Conservation (phyloP, 2,329 filamentous ascomycete genomes). For the Aspergillus sp. region DNA sequence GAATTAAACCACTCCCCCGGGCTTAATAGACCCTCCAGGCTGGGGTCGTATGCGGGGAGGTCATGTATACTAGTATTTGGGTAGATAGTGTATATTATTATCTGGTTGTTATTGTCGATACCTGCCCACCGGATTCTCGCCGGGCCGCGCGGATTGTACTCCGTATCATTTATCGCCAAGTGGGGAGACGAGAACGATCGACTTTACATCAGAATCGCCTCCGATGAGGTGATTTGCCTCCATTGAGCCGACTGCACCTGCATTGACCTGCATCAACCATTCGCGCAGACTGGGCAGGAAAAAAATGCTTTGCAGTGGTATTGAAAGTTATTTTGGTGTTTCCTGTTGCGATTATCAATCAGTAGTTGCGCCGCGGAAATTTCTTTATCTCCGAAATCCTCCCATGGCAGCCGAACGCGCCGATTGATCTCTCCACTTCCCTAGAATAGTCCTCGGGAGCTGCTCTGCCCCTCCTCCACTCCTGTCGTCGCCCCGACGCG, state of each 20-base stretch:
- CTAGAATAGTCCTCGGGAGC: not conserved
- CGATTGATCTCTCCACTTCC: slow-evolving; percentile 6
- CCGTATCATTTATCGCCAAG: not conserved
- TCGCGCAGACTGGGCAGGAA: not conserved
- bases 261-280: not conserved
- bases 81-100: not conserved
- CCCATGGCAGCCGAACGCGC: slow-evolving; percentile 1
- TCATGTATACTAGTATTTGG: slow-evolving; percentile 5
- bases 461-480: slow-evolving; percentile 11
- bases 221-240: slow-evolving; percentile 19
- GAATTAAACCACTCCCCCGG: slow-evolving; percentile 68
- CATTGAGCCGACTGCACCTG: not conserved
- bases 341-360: slow-evolving; percentile 4
- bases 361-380: not conserved
- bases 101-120: not conserved
- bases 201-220: slow-evolving; percentile 13
- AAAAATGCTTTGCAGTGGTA: not conserved
- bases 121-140: not conserved
- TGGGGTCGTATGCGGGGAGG: not conserved
- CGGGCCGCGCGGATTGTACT: too few relatives aligned
- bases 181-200: slow-evolving; percentile 4
- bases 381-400: slow-evolving; percentile 7
- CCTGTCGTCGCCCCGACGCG: slow-evolving; percentile 3
- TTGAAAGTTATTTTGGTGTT: not conserved
- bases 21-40: slow-evolving; percentile 8